Base-by-base conservation (phyloP, 2,329 filamentous ascomycete genomes). In the Cytospora schulzeri region DNA sequence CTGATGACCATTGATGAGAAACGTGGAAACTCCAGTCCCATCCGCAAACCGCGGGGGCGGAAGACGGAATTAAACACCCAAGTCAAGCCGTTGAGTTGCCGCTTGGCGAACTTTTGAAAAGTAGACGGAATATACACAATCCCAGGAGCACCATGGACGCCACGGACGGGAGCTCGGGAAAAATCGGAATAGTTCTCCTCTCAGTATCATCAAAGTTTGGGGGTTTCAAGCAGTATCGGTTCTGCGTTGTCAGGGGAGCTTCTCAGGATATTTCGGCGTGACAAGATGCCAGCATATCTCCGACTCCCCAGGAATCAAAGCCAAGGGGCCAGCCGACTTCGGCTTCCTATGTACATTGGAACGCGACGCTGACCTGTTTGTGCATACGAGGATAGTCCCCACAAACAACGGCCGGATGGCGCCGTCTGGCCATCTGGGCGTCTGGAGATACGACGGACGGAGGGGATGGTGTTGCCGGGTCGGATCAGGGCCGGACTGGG, bases 11-110 rank as follows among this genome's bases (percentile, higher is more conserved):
- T 53, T 12, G 24, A 45, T 45, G 50, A 45, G 17, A 50, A 50
- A 48, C n/a, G 6, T 14, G 55, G 51, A 29, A 29, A 50, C 35
- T 48, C 50, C 38, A 60, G 54, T 35, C 35, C 33, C 38, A 50
- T 59, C 35, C 62, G 65, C 58, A 56, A 57, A 52, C 41, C 62
- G 65, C 62, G 58, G 45, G 45, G 45, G 11, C 33, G 33, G 58
- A n/a, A n/a, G 45, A 1, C 33, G 14, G 57, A 56, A 53, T 26
- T 29, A 28, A 28, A 48, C 59, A 60, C 56, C 55, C 31, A 50
- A 57, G 53, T 59, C 31, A 38, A n/a, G n/a, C n/a, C n/a, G n/a
- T n/a, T n/a, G n/a, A 57, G 53, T 64, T 15, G 26, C n/a, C n/a
- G 50, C 50, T 56, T 15, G n/a, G n/a, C n/a, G n/a, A n/a, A n/a